Evolutionary conservation across 768 basidiomycete genomes (phyloP).

Genomic region (Glaciozyma martinii): DNA sequence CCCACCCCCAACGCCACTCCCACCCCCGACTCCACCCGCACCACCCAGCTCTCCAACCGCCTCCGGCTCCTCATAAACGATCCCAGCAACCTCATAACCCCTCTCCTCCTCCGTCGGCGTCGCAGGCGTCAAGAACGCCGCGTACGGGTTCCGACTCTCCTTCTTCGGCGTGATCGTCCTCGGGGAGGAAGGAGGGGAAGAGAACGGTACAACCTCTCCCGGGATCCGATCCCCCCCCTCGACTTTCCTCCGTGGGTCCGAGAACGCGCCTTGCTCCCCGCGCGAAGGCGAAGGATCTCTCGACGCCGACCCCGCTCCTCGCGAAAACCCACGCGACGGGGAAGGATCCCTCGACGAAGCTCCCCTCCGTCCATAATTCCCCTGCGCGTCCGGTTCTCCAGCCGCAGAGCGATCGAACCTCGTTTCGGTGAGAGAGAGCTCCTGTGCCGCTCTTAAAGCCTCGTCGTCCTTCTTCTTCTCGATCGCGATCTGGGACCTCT

Average conservation of each 20-base stretch:
- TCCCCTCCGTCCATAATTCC: background rate
- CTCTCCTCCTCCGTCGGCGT: background rate
- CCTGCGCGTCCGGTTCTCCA: background rate
- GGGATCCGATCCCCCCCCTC: too few species aligned
- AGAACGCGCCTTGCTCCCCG: too few species aligned
- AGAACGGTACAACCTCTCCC: too few species aligned
- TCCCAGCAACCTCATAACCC: background rate
- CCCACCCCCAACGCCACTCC: background rate
- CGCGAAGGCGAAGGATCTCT: background rate
- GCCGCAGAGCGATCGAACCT: background rate
- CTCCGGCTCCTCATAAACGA: background rate
- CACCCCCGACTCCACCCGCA: background rate
- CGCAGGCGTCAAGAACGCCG: background rate
- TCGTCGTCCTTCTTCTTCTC: background rate
- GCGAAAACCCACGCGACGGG: background rate
- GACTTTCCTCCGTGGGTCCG: too few species aligned
- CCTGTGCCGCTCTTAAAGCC: background rate
- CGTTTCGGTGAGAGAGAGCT: background rate
- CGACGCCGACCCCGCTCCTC: background rate
- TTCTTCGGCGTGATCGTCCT: background rate
- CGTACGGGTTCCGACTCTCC: constrained; percentile 3
- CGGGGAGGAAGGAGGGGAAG: too few species aligned
- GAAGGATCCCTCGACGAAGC: background rate
- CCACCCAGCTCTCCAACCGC: background rate
- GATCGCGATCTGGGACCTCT: background rate